phyloP scores from a whole-genome alignment of 75 land plant genomes.

The Adiantum capillusveneris region DNA sequence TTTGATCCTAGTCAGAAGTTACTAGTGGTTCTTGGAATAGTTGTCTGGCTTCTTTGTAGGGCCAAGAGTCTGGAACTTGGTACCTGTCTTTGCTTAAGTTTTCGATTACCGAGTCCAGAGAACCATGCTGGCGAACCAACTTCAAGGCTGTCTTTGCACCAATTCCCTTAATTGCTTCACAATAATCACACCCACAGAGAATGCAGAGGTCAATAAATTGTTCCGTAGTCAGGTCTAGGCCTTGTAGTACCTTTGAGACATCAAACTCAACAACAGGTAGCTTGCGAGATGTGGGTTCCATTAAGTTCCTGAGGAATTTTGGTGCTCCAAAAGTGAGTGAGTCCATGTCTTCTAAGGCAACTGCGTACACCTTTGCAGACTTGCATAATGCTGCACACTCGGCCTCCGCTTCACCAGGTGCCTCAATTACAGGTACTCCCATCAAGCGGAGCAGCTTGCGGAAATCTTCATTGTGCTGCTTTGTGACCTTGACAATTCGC shows the following conservation, averaged over 20 bases:
- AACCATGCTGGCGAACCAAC: slow-evolving; percentile 86
- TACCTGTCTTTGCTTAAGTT: slow-evolving; percentile 84
- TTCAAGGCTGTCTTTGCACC: slow-evolving; percentile 91
- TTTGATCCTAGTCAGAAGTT: slow-evolving; percentile 30
- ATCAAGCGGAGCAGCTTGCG: slow-evolving; percentile 65
- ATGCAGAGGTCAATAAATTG: slow-evolving; percentile 94
- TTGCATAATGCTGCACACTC: slow-evolving; percentile 92
- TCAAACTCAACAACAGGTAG: slow-evolving; percentile 94
- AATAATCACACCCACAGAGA: too few relatives aligned
- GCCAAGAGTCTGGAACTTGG: slow-evolving; percentile 88
- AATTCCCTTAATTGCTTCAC: slow-evolving; percentile 85
- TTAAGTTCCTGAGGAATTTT: slow-evolving; percentile 77
- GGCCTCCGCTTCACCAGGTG: slow-evolving; percentile 96
- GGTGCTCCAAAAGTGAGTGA: slow-evolving; percentile 93
- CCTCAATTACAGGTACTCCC: too few relatives aligned
- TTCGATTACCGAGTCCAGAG: slow-evolving; percentile 70
- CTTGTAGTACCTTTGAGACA: slow-evolving; percentile 78
- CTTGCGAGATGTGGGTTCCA: slow-evolving; percentile 92
- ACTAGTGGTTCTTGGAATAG: slow-evolving; percentile 89
- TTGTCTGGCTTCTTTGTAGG: slow-evolving; percentile 77
- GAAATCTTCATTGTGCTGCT: slow-evolving; percentile 89
- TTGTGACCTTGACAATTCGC: too few relatives aligned
- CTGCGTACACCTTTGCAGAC: slow-evolving; percentile 82
- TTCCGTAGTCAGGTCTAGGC: slow-evolving; percentile 76
- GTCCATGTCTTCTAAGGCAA: slow-evolving; percentile 98